Percentiles rank a stretch among this genome's conserved stretches.
Evolutionary conservation across 768 basidiomycete genomes (phyloP).

Genomic region (Mrakia gelida): DNA sequence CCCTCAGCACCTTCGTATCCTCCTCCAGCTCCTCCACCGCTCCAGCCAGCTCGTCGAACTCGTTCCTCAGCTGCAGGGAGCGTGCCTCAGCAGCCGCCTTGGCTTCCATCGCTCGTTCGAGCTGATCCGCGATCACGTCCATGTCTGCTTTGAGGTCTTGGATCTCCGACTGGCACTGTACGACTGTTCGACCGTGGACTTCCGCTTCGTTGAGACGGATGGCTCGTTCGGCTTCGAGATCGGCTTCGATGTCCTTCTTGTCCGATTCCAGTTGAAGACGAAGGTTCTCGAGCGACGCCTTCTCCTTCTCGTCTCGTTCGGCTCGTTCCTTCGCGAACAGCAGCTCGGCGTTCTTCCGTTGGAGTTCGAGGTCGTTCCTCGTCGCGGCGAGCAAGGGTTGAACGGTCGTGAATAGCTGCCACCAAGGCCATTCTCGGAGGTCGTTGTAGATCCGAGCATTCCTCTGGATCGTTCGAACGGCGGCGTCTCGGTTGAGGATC

Average conservation of each 20-base stretch:
- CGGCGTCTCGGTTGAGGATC: constrained; percentile 83
- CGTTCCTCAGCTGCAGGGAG: constrained; percentile 19
- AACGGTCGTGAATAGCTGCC: constrained; percentile 96
- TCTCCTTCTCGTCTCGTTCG: constrained; percentile 78
- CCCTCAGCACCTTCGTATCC: constrained; percentile 64
- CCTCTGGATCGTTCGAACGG: constrained; percentile 85
- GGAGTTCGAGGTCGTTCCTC: constrained; percentile 81
- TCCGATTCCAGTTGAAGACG: constrained; percentile 79
- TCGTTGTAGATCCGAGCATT: constrained; percentile 90
- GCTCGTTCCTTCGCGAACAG: constrained; percentile 74
- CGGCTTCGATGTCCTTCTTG: constrained; percentile 73
- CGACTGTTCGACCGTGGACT: constrained; percentile 63
- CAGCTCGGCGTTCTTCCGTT: constrained; percentile 72
- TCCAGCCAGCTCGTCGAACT: constrained; percentile 31
- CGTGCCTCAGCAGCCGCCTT: constrained; percentile 53
- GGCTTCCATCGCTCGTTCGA: constrained; percentile 69
- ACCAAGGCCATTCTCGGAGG: constrained; percentile 96
- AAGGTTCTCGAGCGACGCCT: constrained; percentile 68
- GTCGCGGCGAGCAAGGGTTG: constrained; percentile 90
- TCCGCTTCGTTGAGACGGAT: constrained; percentile 77
- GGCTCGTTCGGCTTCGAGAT: constrained; percentile 74
- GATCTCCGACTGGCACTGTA: constrained; percentile 79
- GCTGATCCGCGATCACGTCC: constrained; percentile 76
- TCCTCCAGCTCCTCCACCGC: constrained; percentile 53
- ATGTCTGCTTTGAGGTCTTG: constrained; percentile 72